A percentile compares a stretch with the other conserved stretches of the same genome.
Conservation (phyloP, 2,329 filamentous ascomycete species). For the Torrubiella hemipterigena region DNA sequence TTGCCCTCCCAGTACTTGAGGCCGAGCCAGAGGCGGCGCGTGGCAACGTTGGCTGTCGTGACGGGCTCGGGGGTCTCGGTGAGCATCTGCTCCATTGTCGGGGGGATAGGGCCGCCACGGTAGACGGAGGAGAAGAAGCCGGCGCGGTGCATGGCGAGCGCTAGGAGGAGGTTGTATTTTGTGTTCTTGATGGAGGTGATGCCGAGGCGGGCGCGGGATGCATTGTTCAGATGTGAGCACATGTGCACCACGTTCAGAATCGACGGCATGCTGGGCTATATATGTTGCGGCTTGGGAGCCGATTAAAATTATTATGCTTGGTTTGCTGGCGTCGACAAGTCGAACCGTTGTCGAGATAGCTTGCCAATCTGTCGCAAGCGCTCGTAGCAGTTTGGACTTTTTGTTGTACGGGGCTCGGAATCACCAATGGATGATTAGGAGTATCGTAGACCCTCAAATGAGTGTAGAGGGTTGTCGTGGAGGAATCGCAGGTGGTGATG, state of each 20-base stretch:
- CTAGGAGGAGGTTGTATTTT: slow-evolving; percentile 67
- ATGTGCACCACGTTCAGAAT: slow-evolving; percentile 65
- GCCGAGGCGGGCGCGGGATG: slow-evolving; percentile 68
- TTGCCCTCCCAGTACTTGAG: slow-evolving; percentile 81
- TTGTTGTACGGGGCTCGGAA: no score
- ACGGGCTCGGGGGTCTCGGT: slow-evolving; percentile 41
- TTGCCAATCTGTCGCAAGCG: no score
- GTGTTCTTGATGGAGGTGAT: slow-evolving; percentile 73
- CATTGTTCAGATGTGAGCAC: slow-evolving; percentile 88
- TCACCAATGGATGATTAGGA: no score
- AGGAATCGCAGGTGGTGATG: no score
- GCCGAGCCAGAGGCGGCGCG: slow-evolving; percentile 72
- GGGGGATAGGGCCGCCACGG: slow-evolving; percentile 49
- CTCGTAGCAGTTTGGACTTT: no score
- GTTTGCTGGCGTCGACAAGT: no score
- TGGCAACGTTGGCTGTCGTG: slow-evolving; percentile 59
- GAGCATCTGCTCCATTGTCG: slow-evolving; percentile 31
- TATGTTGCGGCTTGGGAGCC: no score
- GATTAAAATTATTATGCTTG: no score
- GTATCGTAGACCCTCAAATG: no score
- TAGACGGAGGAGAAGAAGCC: slow-evolving; percentile 75
- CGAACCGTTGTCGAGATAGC: no score
- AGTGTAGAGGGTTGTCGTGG: no score
- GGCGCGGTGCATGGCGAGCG: slow-evolving; percentile 66
- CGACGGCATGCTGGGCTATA: slow-evolving; percentile 24